Base-by-base conservation (phyloP, 2,329 filamentous ascomycete species). In the Scedosporium minutisporum region DNA sequence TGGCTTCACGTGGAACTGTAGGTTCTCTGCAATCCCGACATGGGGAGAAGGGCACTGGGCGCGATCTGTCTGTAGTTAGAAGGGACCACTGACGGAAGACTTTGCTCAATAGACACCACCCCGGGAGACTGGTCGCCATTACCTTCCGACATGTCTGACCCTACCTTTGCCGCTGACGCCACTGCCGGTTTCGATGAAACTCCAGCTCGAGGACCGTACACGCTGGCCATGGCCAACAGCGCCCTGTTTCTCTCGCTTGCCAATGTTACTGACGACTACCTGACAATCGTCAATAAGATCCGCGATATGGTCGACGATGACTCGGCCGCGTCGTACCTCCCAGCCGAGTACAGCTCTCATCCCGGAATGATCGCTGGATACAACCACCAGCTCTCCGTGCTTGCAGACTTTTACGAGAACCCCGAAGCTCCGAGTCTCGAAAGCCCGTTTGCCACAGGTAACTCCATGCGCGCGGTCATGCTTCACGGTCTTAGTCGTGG, bases 401-500 rank as follows among this genome's bases (percentile, higher is more conserved):
- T 71, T 46, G 68, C 69, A 60, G 63, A 67, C 29, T 65, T 68
- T 6, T 68, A 70, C 48, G 71, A 69, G 65, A 65, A 69, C 62
- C 66, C 69, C 5, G 65, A 70, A 38, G 66, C 69, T 25, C 68
- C 71, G 33, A 67, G 67, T 44, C 68, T 73, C 53, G 72, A 74
- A 63, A 67, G 67, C 58, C 68, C 71, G 41, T 73, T 72, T 65
- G 62, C 64, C 41, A 65, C 64, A 2, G 68, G 67, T 6, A 65
- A 67, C 18, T 67, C 64, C 3, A 65, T 62, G 2, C 65, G 63
- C 12, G n/a, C 42, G 1, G 68, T 71, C 51, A 65, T 69, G 18
- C 67, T 72, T 53, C 72, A 75, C 62, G 70, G 73, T 5, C 66
- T 76, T 21, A 73, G 71, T 61, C 70, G 75, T 57, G 74, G 74